These are phyloP conservation scores for Mycena chlorophos DNA, from an alignment of 768 basidiomycete genomes.

Conservation along the genomic window DNA sequence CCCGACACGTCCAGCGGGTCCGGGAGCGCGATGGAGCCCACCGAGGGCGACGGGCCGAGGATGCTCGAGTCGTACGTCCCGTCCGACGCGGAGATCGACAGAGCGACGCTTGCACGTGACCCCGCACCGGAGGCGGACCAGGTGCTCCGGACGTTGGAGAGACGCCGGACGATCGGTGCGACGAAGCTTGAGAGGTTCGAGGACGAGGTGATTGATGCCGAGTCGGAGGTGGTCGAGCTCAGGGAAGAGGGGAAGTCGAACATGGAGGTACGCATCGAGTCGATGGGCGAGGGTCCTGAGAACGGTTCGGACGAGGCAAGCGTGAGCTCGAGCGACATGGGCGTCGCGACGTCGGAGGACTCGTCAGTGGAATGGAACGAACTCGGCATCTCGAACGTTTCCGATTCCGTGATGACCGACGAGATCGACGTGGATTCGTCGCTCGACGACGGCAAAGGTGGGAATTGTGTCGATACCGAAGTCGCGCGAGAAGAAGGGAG, in stretches of 20 bases:
- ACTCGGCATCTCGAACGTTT: slow-evolving; percentile 9
- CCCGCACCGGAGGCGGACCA: slow-evolving; percentile 44
- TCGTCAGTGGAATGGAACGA: slow-evolving; percentile 13
- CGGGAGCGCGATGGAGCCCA: slow-evolving; percentile 50
- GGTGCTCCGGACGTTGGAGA: slow-evolving; percentile 12
- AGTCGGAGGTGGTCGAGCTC: slow-evolving; percentile 14
- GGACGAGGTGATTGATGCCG: slow-evolving; percentile 10
- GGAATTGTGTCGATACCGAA: background rate
- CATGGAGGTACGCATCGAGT: slow-evolving; percentile 10
- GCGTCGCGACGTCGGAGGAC: slow-evolving; percentile 30
- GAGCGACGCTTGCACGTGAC: slow-evolving; percentile 41
- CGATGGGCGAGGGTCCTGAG: slow-evolving; percentile 35
- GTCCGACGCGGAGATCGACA: too few relatives aligned
- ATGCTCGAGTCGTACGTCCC: slow-evolving; percentile 76
- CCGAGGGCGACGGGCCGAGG: slow-evolving; percentile 69
- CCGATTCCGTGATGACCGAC: background rate
- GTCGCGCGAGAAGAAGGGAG: too few relatives aligned
- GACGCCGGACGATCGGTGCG: slow-evolving; percentile 29
- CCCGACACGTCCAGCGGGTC: slow-evolving; percentile 67
- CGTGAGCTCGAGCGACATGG: slow-evolving; percentile 30
- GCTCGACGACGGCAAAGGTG: slow-evolving; percentile 5
- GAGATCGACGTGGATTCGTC: slow-evolving; percentile 8
- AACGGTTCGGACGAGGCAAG: slow-evolving; percentile 29
- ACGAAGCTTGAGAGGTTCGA: slow-evolving; percentile 6
- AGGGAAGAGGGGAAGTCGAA: slow-evolving; percentile 12